Percentiles rank a stretch among this genome's conserved stretches.
Evolutionary conservation across 306 rosid species (phyloP).

Genomic region (Cucumis sativus): DNA sequence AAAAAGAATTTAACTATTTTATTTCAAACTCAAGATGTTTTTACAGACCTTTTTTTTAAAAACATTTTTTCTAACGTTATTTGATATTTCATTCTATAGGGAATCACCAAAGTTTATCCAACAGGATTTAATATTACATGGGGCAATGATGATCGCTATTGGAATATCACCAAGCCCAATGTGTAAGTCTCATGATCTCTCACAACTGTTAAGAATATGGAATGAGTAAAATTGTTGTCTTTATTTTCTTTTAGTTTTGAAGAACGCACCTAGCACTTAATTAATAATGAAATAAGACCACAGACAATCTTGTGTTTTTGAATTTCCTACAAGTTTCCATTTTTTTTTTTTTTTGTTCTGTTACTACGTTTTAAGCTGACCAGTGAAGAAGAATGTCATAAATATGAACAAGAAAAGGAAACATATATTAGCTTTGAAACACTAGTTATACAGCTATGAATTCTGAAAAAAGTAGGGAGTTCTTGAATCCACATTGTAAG

Average conservation of each 20-base stretch:
- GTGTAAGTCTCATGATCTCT: not conserved
- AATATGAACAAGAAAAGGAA: too few relatives aligned
- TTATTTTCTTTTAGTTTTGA: not conserved
- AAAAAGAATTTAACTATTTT: not conserved
- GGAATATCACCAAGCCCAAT: not conserved
- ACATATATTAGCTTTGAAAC: too few relatives aligned
- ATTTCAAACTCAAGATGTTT: not conserved
- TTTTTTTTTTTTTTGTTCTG: too few relatives aligned
- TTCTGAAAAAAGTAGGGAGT: too few relatives aligned
- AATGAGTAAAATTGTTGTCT: not conserved
- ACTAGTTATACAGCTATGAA: too few relatives aligned
- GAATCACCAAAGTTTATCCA: not conserved
- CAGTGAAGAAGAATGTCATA: not conserved
- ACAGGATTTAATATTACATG: not conserved
- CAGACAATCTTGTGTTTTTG: not conserved
- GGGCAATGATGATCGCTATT: constrained; percentile 5
- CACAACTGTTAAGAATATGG: not conserved
- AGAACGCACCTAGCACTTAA: not conserved
- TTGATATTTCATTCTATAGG: not conserved
- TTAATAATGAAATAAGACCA: not conserved
- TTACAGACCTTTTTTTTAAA: not conserved
- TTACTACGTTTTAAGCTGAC: not conserved
- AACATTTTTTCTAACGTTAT: not conserved
- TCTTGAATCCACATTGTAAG: too few relatives aligned
- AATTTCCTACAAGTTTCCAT: not conserved